These are phyloP conservation scores for Citrus trifoliata DNA, from an alignment of 345 rosid genomes.

Conservation along the genomic window DNA sequence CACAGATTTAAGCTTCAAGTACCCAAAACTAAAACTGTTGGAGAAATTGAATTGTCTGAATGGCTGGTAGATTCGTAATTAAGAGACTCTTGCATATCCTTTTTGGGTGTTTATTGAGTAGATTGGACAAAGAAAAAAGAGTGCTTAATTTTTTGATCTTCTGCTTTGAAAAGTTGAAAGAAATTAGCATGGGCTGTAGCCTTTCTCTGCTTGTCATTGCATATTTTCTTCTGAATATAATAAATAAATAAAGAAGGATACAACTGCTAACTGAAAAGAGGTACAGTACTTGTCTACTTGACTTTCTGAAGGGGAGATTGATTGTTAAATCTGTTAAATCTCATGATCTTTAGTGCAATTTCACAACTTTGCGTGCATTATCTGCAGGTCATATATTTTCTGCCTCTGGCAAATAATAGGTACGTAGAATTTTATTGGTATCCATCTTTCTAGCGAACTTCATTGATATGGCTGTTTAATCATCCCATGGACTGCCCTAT, in stretches of 20 bases:
- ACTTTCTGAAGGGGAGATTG: background rate
- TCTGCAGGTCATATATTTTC: constrained; percentile 16
- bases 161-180: background rate
- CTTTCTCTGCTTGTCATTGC: background rate
- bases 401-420: constrained; percentile 19
- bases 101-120: background rate
- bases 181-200: background rate
- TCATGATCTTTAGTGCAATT: background rate
- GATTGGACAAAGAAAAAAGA: no score
- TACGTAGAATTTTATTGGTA: constrained; percentile 7
- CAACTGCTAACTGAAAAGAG: background rate
- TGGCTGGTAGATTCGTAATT: background rate
- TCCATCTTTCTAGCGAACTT: background rate
- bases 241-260: background rate
- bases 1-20: background rate
- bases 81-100: background rate
- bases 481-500: background rate
- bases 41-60: background rate
- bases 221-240: background rate
- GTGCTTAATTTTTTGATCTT: background rate
- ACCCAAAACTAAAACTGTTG: background rate
- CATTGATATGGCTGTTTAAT: background rate
- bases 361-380: constrained; percentile 13
- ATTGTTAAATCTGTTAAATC: background rate
- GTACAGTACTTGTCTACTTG: background rate